Conservation (phyloP, 1,139 yeast species). For the Kurtzmaniella natalensis region DNA sequence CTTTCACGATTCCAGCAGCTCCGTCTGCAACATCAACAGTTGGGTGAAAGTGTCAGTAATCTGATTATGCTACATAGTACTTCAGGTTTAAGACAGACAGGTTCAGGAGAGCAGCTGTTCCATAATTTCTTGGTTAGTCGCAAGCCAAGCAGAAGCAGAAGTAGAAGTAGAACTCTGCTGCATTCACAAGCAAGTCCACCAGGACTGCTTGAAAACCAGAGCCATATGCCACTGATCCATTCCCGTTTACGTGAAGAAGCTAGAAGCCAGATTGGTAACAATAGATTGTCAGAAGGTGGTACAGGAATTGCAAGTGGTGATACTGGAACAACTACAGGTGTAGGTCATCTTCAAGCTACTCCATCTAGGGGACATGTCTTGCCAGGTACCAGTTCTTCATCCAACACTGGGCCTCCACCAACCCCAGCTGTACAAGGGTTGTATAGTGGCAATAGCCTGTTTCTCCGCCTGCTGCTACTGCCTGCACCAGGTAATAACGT, state of each 20-base stretch:
- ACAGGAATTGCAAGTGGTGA: not conserved
- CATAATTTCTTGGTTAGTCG: constrained; percentile 2
- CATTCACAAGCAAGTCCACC: constrained; percentile 14
- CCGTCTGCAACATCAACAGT: constrained; percentile 40
- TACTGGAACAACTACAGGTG: constrained; percentile 8
- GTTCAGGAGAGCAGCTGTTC: not conserved
- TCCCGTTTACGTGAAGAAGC: constrained; percentile 34
- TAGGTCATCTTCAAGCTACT: not conserved
- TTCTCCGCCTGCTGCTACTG: constrained; percentile 4
- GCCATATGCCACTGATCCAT: constrained; percentile 40
- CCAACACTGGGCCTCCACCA: not conserved
- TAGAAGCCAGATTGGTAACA: no score
- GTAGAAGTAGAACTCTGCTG: constrained; percentile 2
- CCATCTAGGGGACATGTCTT: not conserved
- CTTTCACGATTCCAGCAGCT: constrained; percentile 36
- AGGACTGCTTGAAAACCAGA: constrained; percentile 28
- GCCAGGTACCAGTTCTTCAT: not conserved
- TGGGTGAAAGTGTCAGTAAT: constrained; percentile 50
- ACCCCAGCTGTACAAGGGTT: not conserved
- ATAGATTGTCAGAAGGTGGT: no score
- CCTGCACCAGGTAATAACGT: not conserved
- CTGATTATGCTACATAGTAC: constrained; percentile 12
- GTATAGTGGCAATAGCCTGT: constrained; percentile 3
- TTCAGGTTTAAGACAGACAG: constrained; percentile 10
- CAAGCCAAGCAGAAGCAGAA: not conserved